A percentile compares a stretch with the other conserved stretches of the same genome.
These are phyloP conservation scores for Penicillium crustosum DNA, from an alignment of 2,329 filamentous ascomycete genomes.

Conservation along the genomic window DNA sequence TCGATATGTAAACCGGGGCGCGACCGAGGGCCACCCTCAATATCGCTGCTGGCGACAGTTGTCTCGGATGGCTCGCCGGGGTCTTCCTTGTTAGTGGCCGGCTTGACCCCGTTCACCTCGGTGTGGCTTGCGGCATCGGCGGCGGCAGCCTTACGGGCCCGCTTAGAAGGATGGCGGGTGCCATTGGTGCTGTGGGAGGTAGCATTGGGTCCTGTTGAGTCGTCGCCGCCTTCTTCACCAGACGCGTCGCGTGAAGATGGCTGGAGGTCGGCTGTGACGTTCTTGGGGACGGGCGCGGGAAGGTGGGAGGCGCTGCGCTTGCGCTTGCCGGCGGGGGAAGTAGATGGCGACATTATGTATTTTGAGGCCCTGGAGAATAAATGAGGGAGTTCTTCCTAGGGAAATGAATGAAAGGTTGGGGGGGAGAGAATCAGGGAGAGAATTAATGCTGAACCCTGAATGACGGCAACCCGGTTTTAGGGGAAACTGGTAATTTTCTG, in stretches of 20 bases:
- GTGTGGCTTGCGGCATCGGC: slow-evolving; percentile 30
- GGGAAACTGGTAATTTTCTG: slow-evolving; percentile 12
- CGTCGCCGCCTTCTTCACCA: slow-evolving; percentile 71
- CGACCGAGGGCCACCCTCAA: slow-evolving; percentile 60
- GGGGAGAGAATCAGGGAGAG: slow-evolving; percentile 4
- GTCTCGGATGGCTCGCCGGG: slow-evolving; percentile 69
- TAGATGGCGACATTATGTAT: slow-evolving; percentile 60
- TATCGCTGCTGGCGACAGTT: slow-evolving; percentile 66
- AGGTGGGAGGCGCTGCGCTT: slow-evolving; percentile 63
- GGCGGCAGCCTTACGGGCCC: slow-evolving; percentile 60
- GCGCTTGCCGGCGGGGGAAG: slow-evolving; percentile 65
- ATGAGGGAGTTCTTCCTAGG: slow-evolving; percentile 7
- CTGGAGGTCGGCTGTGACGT: slow-evolving; percentile 60
- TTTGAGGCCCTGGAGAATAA: slow-evolving; percentile 6
- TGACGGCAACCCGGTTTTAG: slow-evolving; percentile 13
- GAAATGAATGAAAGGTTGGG: slow-evolving; percentile 8
- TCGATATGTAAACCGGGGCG: slow-evolving; percentile 52
- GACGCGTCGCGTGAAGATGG: slow-evolving; percentile 80
- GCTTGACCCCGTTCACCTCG: slow-evolving; percentile 25
- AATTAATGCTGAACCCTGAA: slow-evolving; percentile 15
- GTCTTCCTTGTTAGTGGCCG: slow-evolving; percentile 52
- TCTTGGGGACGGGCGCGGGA: slow-evolving; percentile 50
- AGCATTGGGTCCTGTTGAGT: slow-evolving; percentile 57
- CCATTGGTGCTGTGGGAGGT: slow-evolving; percentile 3
- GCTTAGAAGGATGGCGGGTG: slow-evolving; percentile 63